Percentiles rank a stretch among this genome's conserved stretches.
Evolutionary conservation across 2,329 filamentous ascomycete species (phyloP).

Genomic region (Xylariaceae sp.): DNA sequence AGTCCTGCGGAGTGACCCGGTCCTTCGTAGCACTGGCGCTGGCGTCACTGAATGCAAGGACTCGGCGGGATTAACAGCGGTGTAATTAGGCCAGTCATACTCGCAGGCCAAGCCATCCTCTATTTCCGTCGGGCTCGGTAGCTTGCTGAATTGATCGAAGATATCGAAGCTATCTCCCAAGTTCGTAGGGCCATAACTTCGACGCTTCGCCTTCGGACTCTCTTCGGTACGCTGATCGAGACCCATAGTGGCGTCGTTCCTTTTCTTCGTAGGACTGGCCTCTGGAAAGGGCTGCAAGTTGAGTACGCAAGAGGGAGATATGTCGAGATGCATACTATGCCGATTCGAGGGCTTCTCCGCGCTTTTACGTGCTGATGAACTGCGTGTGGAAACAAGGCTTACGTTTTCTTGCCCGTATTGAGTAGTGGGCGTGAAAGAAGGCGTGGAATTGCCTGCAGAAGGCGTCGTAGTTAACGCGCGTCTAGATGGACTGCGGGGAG

Average conservation of each 20-base stretch:
- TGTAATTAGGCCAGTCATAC: slow-evolving; percentile 48
- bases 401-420: slow-evolving; percentile 44
- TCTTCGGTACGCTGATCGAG: slow-evolving; percentile 72
- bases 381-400: slow-evolving; percentile 32
- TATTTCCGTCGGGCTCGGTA: slow-evolving; percentile 44
- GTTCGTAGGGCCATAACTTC: slow-evolving; percentile 74
- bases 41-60: slow-evolving; percentile 43
- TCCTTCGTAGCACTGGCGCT: slow-evolving; percentile 60
- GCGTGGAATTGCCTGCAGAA: slow-evolving; percentile 66
- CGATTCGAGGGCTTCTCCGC: slow-evolving; percentile 47
- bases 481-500: slow-evolving; percentile 71
- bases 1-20: slow-evolving; percentile 76
- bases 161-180: slow-evolving; percentile 65
- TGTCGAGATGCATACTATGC: slow-evolving; percentile 56
- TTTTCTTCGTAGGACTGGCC: slow-evolving; percentile 84
- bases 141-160: slow-evolving; percentile 58
- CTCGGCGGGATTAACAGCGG: slow-evolving; percentile 38
- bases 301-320: slow-evolving; percentile 50
- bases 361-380: slow-evolving; percentile 42
- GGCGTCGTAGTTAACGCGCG: slow-evolving; percentile 67
- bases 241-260: slow-evolving; percentile 86
- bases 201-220: slow-evolving; percentile 85
- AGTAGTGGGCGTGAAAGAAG: slow-evolving; percentile 39
- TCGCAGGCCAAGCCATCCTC: slow-evolving; percentile 49
- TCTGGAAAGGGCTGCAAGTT: slow-evolving; percentile 51